Evolutionary conservation across 306 rosid species (phyloP), one percentile per base, ranked within the genome.

Genomic region (Medicago arabica): DNA sequence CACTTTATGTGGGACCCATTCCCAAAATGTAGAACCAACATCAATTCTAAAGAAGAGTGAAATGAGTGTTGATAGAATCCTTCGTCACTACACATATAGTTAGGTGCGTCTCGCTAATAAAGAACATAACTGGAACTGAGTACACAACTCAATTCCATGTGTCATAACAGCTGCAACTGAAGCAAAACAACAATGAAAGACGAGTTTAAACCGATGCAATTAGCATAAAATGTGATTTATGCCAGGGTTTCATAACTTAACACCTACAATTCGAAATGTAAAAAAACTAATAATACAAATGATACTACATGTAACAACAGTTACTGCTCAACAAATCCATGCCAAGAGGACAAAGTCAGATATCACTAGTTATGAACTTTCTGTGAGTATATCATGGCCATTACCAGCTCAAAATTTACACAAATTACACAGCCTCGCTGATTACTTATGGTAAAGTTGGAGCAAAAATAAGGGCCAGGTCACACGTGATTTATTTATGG

Each of bases 361-460:
- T 16, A 57, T 58, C 61, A 71, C 69, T 51, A 51, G 68, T 39
- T 34, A 65, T 58, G 28, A 17, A 47, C 70, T 66, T 76, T 75
- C 76, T 31, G 74, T 15, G 55, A 62, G 70, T 15, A 40, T 46
- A n/a, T 19, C 47, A 13, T 71, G 81, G 81, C 76, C 79, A 75
- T 70, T 69, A 51, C 25, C 31, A 74, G 54, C 49, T 11, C 25
- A 13, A 47, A n/a, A 59, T 10, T 62, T 38, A 57, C 68, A 83
- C 15, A 55, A 13, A 44, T 61, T 53, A 47, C 18, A 75, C 75
- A 51, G 53, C 28, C 15, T 71, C 65, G 75, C 54, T 57, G 59
- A 38, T 2, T n/a, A 53, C n/a, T 61, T 66, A 69, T 31, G 17
- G 69, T 15, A 51, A 74, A 75, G 69, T 69, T 69, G 59, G 73